A percentile compares a stretch with the other conserved stretches of the same genome.
Evolutionary conservation across 805 yeast genomes (phyloP).

Genomic region (Lachancea meyersii): DNA sequence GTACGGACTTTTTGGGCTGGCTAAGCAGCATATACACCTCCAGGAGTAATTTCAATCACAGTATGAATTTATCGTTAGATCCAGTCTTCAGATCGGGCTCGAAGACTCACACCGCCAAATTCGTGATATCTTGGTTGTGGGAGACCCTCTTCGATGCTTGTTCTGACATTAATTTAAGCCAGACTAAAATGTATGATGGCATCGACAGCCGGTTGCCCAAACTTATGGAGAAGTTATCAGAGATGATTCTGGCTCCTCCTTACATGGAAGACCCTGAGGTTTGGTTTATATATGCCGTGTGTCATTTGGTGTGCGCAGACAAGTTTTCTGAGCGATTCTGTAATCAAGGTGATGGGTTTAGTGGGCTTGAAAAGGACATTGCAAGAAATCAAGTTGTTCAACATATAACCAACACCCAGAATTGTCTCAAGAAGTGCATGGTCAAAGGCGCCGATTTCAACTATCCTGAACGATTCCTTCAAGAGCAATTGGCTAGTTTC

Average conservation of each 20-base stretch:
- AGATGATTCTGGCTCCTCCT: conserved; percentile 29
- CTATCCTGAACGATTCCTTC: conserved; percentile 19
- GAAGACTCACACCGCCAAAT: conserved; percentile 26
- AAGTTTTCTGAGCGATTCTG: conserved; percentile 16
- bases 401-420: conserved; percentile 19
- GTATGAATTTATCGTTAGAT: conserved; percentile 20
- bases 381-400: conserved; percentile 21
- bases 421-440: conserved; percentile 16
- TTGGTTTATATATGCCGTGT: conserved; percentile 27
- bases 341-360: conserved; percentile 1
- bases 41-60: conserved; percentile 20
- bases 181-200: background rate
- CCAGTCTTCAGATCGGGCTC: conserved; percentile 30
- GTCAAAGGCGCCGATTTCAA: conserved; percentile 15
- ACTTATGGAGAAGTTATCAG: conserved; percentile 25
- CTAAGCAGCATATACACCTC: conserved; percentile 25
- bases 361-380: conserved; percentile 18
- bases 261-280: conserved; percentile 31
- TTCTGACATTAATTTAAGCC: background rate
- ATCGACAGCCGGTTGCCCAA: conserved; percentile 5
- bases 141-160: conserved; percentile 13
- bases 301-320: conserved; percentile 27
- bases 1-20: conserved; percentile 26
- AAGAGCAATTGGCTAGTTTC: conserved; percentile 19
- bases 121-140: conserved; percentile 29